Evolutionary conservation across 2,329 filamentous ascomycete genomes (phyloP).

Genomic region (Cadophora luteo-olivacea): DNA sequence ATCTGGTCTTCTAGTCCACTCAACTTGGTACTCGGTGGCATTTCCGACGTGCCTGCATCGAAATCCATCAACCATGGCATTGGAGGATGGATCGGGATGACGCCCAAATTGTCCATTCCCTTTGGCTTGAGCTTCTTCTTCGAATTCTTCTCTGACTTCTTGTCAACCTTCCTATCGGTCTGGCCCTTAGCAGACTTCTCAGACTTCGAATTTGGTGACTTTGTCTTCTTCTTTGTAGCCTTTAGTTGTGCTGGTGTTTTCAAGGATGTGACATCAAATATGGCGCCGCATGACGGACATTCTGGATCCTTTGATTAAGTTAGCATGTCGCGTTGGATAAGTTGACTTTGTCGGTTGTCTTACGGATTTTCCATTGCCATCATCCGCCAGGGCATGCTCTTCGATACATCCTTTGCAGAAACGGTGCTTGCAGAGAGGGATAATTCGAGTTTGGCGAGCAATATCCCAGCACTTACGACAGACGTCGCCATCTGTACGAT

Average conservation of each 20-base stretch:
- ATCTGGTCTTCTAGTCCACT: conserved; percentile 41
- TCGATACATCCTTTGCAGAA: conserved; percentile 17
- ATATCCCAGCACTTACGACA: background rate
- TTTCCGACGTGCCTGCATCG: conserved; percentile 28
- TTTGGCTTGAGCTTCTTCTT: background rate
- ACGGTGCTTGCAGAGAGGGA: background rate
- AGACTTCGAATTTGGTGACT: no score
- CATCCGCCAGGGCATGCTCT: no score
- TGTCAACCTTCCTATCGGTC: no score
- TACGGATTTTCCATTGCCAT: background rate
- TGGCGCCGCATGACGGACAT: background rate
- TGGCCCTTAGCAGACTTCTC: no score
- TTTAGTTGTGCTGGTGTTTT: background rate
- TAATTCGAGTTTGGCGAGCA: background rate
- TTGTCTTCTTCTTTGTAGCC: no score
- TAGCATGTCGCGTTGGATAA: background rate
- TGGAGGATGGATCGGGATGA: background rate
- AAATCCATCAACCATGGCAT: conserved; percentile 22
- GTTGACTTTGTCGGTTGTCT: background rate
- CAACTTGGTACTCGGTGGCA: conserved; percentile 47
- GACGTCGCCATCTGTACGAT: no score
- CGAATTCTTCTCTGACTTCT: background rate
- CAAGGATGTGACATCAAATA: background rate
- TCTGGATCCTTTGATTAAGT: background rate
- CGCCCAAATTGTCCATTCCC: conserved; percentile 11